Percentiles rank a stretch among this genome's conserved stretches.
phyloP scores from a whole-genome alignment of 176 grass and related monocot genomes.

The Oryza meridionalis region DNA sequence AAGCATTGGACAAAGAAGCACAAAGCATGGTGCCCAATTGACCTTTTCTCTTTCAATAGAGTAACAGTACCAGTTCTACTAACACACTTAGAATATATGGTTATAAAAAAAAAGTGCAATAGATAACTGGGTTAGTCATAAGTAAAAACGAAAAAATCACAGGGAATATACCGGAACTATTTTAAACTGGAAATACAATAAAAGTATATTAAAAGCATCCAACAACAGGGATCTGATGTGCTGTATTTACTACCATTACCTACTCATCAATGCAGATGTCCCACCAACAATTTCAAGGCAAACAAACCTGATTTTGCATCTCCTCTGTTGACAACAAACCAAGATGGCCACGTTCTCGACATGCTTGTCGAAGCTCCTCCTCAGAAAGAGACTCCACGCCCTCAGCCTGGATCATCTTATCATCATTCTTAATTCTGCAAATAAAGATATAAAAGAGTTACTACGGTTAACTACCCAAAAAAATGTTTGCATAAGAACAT shows the following conservation, averaged over 20 bases:
- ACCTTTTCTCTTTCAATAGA: neutral
- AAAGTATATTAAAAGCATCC: constrained; percentile 10
- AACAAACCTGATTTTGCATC: constrained; percentile 84
- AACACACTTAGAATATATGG: constrained; percentile 2
- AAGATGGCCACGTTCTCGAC: constrained; percentile 85
- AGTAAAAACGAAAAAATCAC: constrained; percentile 13
- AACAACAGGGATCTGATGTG: neutral
- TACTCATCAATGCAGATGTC: constrained; percentile 3
- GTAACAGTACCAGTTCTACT: constrained; percentile 15
- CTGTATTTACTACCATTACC: constrained; percentile 25
- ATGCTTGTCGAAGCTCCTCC: constrained; percentile 89
- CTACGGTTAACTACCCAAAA: neutral
- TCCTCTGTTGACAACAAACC: constrained; percentile 83
- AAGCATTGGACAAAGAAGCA: constrained; percentile 15
- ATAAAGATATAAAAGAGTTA: constrained; percentile 24
- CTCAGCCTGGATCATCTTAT: constrained; percentile 84
- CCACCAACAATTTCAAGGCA: constrained; percentile 17
- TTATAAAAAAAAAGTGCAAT: neutral
- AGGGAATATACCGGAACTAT: constrained; percentile 11
- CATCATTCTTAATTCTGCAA: constrained; percentile 90
- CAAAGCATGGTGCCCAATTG: neutral
- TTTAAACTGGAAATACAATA: constrained; percentile 27
- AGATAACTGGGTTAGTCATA: neutral
- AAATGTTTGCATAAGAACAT: neutral
- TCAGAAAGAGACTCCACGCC: constrained; percentile 92